These are phyloP conservation scores for Halocafeteria seosinensis DNA, from an alignment of 108 stramenopile species.

Conservation along the genomic window DNA sequence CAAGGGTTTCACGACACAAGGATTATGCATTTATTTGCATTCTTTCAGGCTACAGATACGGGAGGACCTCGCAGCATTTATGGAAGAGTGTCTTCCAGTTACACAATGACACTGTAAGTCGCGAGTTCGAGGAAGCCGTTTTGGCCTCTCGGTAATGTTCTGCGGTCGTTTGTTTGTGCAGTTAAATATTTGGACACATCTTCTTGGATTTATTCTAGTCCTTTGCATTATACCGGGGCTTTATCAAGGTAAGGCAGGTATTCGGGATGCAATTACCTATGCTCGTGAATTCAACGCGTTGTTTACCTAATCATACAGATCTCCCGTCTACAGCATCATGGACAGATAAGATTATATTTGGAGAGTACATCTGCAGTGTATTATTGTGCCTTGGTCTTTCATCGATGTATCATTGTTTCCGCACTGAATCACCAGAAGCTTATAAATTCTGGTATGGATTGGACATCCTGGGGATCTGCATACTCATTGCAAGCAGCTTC, in stretches of 20 bases:
- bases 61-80: background rate
- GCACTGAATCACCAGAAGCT: no score
- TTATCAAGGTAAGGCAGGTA: background rate
- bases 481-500: background rate
- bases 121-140: background rate
- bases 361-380: no score
- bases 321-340: background rate
- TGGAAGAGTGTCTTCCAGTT: background rate
- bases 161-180: background rate
- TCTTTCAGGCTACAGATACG: background rate
- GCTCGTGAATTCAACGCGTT: background rate
- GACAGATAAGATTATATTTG: no score
- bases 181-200: no score
- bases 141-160: background rate
- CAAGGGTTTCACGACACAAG: no score
- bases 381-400: no score
- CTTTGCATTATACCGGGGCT: no score
- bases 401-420: no score
- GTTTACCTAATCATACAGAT: background rate
- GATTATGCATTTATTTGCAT: no score
- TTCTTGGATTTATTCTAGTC: background rate
- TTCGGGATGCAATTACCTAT: background rate
- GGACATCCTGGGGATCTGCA: background rate
- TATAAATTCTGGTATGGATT: background rate
- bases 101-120: background rate